These are phyloP conservation scores for Citrus cavaleriei DNA, from an alignment of 345 rosid genomes.

Conservation along the genomic window DNA sequence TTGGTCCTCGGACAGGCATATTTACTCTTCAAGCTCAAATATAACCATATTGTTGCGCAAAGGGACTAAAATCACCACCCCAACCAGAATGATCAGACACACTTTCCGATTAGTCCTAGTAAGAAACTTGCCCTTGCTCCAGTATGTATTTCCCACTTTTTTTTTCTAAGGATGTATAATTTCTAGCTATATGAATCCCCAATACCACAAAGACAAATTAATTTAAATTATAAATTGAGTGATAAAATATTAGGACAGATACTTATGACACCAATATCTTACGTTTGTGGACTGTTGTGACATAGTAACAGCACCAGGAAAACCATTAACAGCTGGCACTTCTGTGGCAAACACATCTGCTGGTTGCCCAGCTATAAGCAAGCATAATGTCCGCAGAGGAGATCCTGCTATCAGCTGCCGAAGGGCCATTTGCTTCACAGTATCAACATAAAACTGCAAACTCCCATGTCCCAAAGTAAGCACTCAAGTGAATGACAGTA, in stretches of 20 bases:
- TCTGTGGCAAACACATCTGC: constrained; percentile 77
- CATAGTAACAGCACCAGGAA: constrained; percentile 35
- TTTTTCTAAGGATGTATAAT: background rate
- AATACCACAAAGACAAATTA: background rate
- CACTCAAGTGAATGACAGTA: constrained; percentile 3
- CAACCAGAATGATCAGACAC: background rate
- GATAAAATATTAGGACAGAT: background rate
- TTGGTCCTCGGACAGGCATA: background rate
- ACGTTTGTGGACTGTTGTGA: constrained; percentile 66
- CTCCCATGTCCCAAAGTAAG: constrained; percentile 9
- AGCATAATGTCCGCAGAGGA: constrained; percentile 91
- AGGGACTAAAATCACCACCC: background rate
- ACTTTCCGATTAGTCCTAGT: background rate
- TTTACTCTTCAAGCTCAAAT: background rate
- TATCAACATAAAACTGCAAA: constrained; percentile 84
- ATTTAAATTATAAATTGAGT: background rate
- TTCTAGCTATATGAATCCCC: background rate
- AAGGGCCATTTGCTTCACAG: constrained; percentile 97
- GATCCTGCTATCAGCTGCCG: constrained; percentile 88
- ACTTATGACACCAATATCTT: constrained; percentile 13
- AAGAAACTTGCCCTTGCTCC: background rate
- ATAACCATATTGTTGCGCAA: background rate
- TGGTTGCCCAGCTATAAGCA: constrained; percentile 96
- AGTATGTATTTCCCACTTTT: background rate
- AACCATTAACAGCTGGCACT: constrained; percentile 22